Evolutionary conservation across 257 asterid genomes (phyloP).

Genomic region (Solanum etuberosum): DNA sequence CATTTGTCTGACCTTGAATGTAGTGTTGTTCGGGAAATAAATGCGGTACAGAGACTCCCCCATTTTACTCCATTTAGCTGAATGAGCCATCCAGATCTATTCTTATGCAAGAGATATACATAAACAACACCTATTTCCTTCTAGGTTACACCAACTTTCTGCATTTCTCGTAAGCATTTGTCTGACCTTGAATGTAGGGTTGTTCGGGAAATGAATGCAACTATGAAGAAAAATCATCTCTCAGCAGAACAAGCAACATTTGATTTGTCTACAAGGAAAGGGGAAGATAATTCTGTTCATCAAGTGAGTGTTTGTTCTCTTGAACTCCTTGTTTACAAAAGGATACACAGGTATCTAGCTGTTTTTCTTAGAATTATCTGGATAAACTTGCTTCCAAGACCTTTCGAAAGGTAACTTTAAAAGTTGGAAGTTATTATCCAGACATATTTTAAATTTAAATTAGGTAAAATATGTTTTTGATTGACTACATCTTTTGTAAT

Average conservation of each 20-base stretch:
- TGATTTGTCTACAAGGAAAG: conserved; percentile 48
- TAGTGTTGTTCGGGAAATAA: conserved; percentile 87
- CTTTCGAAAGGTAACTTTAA: background rate
- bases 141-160: background rate
- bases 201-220: conserved; percentile 72
- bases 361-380: background rate
- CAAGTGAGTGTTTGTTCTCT: conserved; percentile 48
- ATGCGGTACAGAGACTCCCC: conserved; percentile 8
- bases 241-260: conserved; percentile 38
- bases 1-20: conserved; percentile 15
- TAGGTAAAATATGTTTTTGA: background rate
- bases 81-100: background rate
- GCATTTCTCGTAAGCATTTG: conserved; percentile 4
- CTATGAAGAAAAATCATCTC: conserved; percentile 44
- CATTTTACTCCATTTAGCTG: background rate
- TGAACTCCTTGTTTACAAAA: background rate
- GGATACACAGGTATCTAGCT: background rate
- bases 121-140: background rate
- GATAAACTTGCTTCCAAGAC: background rate
- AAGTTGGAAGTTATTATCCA: background rate
- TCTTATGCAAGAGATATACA: background rate
- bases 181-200: conserved; percentile 47
- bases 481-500: background rate
- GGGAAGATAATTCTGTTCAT: conserved; percentile 41
- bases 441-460: background rate